Evolutionary conservation across 164 flowering plant species (phyloP), one percentile per base, ranked within the genome.

Genomic region (Vitis rupestris): DNA sequence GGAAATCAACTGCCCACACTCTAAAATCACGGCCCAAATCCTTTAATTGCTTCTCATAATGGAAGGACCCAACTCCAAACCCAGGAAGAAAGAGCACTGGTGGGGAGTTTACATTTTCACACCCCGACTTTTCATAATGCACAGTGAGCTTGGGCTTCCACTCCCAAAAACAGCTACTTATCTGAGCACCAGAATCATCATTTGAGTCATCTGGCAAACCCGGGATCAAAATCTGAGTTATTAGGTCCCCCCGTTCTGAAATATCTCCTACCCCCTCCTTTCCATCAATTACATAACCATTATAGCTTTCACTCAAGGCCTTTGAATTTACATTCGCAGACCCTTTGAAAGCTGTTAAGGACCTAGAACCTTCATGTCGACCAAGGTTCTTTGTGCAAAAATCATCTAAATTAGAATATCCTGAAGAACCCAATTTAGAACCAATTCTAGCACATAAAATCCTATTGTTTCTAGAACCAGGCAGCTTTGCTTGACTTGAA

Each of bases 41-140:
- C 82, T 85, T 92, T 65, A 95, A 71, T 77, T 95, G 99, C 76
- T 95, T 95, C 82, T 92, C 94, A 72, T 87, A 94, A 74, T 94
- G 99, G 72, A 94, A 94, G 15, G 96, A 86, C 52, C 99, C 99
- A 59, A 91, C 97, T 29, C 99, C 98, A 79, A 94, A 94, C 55
- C 99, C 99, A 63, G 99, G 99, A 71, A 94, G 96, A 72, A 92
- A 87, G 57, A 94, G 84, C 61, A 94, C 75, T 0, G 90, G 74
- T 0, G 99, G 97, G 13, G 98, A 81, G 51, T 72, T 72, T n/a
- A 82, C 80, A 82, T 94, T 94, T 70, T 78, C 84, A 52, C 78
- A 69, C 15, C 99, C 98, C 0, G 99, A 76, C 75, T 75, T 85
- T 69, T 91, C 97, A 73, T 92, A 94, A 69, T 94, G 86, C 55